A percentile compares a stretch with the other conserved stretches of the same genome.
Conservation (phyloP, 306 rosid genomes). For the Trichosanthes truncata region DNA sequence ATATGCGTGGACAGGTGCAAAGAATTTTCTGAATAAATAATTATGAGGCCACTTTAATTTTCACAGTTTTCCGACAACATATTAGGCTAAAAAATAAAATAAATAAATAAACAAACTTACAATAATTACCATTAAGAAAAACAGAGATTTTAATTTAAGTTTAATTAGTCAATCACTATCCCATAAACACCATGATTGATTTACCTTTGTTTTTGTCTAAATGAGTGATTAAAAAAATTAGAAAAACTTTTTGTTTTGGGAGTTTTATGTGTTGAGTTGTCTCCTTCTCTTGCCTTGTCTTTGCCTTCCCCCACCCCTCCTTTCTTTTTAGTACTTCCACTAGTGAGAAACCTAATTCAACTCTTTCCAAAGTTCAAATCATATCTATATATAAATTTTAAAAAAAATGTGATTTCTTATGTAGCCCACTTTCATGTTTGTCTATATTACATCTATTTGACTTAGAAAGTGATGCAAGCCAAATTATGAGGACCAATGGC, state of each 20-base stretch:
- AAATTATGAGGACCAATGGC: constrained; percentile 9
- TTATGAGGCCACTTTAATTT: not conserved
- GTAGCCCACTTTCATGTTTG: constrained; percentile 8
- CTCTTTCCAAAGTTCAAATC: not conserved
- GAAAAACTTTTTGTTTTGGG: not conserved
- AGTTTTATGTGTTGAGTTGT: constrained; percentile 7
- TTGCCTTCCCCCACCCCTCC: not conserved
- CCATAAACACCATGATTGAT: constrained; percentile 2
- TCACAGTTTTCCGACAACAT: not conserved
- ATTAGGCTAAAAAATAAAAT: not conserved
- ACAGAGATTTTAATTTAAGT: not conserved
- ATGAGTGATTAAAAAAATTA: not conserved
- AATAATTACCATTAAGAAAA: not conserved
- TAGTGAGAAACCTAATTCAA: not conserved
- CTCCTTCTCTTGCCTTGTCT: not conserved
- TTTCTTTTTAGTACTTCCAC: not conserved
- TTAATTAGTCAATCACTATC: constrained; percentile 6
- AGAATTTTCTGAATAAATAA: not conserved
- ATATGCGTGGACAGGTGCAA: not conserved
- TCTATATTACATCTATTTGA: not conserved
- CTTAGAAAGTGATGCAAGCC: constrained; percentile 2
- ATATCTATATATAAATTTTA: not conserved
- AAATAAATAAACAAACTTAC: not conserved
- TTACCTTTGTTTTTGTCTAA: not conserved
- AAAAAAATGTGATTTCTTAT: not conserved